Conservation (phyloP, 2,329 filamentous ascomycete species). For the Pleomassaria siparia region DNA sequence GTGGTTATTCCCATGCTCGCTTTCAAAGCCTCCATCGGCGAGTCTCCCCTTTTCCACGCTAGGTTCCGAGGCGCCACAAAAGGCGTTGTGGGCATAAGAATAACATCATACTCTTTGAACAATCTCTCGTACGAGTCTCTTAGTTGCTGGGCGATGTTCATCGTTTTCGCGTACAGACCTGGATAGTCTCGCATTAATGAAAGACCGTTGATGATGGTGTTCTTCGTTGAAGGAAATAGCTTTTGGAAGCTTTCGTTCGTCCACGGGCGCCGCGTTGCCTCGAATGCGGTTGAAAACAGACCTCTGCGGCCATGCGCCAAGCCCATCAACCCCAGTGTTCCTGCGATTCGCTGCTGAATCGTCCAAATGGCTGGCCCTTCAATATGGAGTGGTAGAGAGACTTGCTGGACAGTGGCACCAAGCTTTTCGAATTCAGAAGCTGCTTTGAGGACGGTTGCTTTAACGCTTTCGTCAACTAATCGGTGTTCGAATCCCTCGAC, state of each 20-base stretch:
- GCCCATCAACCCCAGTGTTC: constrained; percentile 46
- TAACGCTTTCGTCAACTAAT: constrained; percentile 44
- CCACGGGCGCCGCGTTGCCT: constrained; percentile 53
- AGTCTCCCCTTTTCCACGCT: constrained; percentile 25
- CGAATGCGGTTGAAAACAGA: constrained; percentile 29
- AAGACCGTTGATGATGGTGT: constrained; percentile 56
- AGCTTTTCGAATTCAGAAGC: constrained; percentile 46
- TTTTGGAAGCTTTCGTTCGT: constrained; percentile 52
- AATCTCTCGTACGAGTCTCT: constrained; percentile 49
- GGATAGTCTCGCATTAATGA: constrained; percentile 51
- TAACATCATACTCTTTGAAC: constrained; percentile 46
- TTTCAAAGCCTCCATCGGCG: constrained; percentile 29
- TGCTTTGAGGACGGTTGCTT: constrained; percentile 45
- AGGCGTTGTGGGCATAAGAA: constrained; percentile 55
- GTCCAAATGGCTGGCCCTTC: constrained; percentile 56
- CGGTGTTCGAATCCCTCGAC: constrained; percentile 28
- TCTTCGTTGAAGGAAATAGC: constrained; percentile 56
- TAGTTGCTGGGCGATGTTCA: constrained; percentile 51
- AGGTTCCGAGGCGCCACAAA: constrained; percentile 25
- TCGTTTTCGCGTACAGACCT: constrained; percentile 49
- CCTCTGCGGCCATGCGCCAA: constrained; percentile 24
- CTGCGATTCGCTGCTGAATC: constrained; percentile 45
- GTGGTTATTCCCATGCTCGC: constrained; percentile 52
- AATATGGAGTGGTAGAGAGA: constrained; percentile 54
- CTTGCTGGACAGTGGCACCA: constrained; percentile 53